Conservation (phyloP, 352 stramenopile genomes). For the Phytophthora parvispora region DNA sequence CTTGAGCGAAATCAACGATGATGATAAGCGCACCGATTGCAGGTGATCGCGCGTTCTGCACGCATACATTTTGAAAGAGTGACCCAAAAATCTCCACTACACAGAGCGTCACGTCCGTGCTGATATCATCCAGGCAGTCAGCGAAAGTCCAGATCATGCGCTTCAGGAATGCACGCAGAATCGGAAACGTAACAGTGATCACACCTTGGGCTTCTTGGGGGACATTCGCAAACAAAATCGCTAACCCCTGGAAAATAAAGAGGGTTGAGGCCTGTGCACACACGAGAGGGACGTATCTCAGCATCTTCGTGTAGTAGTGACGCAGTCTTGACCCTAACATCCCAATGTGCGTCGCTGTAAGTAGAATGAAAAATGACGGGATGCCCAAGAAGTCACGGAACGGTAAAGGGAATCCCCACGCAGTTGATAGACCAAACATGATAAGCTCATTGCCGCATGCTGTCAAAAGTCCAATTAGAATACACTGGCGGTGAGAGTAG, state of each 20-base stretch:
- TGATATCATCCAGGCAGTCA: conserved; percentile 26
- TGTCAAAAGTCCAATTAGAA: conserved; percentile 8
- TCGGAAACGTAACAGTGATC: conserved; percentile 23
- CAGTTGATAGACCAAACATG: conserved; percentile 8
- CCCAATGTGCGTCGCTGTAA: conserved; percentile 16
- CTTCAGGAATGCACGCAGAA: conserved; percentile 24
- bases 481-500: conserved; percentile 23
- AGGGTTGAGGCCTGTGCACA: conserved; percentile 19
- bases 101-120: conserved; percentile 36
- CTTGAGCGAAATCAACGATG: conserved; percentile 20
- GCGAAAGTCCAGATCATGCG: conserved; percentile 27
- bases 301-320: conserved; percentile 3
- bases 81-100: conserved; percentile 37
- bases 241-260: conserved; percentile 25
- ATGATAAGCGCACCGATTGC: conserved; percentile 18
- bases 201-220: not conserved
- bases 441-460: conserved; percentile 9
- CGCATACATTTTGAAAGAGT: conserved; percentile 38
- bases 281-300: conserved; percentile 22
- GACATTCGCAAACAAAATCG: conserved; percentile 23
- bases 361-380: not conserved
- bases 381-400: conserved; percentile 27
- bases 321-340: conserved; percentile 12
- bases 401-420: conserved; percentile 28
- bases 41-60: conserved; percentile 28